phyloP scores from a whole-genome alignment of 768 basidiomycete genomes.

The Trametopsis cervina region DNA sequence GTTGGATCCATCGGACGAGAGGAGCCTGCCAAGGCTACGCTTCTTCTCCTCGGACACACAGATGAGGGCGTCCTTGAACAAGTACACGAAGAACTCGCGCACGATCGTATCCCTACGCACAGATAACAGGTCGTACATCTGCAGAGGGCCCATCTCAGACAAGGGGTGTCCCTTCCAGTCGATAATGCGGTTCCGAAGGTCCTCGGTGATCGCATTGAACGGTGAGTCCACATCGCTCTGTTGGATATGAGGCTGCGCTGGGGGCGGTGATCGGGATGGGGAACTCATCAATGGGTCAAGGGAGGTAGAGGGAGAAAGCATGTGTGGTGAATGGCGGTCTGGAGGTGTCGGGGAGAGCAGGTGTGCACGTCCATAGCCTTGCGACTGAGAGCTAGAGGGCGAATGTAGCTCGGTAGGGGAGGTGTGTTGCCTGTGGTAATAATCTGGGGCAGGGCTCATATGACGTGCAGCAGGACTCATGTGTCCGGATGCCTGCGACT shows the following conservation, averaged over 20 bases:
- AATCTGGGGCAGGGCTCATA: conserved; percentile 7
- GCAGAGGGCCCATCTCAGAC: conserved; percentile 80
- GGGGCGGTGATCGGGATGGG: neutral
- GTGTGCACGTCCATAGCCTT: conserved; percentile 4
- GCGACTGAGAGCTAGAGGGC: conserved; percentile 9
- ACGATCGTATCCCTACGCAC: conserved; percentile 87
- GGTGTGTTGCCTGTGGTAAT: conserved; percentile 1
- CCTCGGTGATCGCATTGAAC: conserved; percentile 80
- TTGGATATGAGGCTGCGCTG: conserved; percentile 17
- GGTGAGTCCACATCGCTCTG: conserved; percentile 46
- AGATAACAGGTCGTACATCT: conserved; percentile 87
- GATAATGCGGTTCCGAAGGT: conserved; percentile 82
- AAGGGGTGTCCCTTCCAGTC: conserved; percentile 96
- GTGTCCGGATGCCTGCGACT: neutral
- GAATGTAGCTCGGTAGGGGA: conserved; percentile 5
- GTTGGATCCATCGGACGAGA: conserved; percentile 39
- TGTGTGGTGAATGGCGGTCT: conserved; percentile 4
- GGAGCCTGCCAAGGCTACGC: conserved; percentile 65
- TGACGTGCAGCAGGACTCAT: conserved; percentile 3
- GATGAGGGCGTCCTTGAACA: conserved; percentile 96
- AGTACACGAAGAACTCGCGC: conserved; percentile 92
- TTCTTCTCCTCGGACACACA: conserved; percentile 97
- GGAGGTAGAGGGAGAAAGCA: conserved; percentile 5
- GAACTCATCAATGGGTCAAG: conserved; percentile 2
- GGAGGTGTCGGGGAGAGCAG: conserved; percentile 4